These are phyloP conservation scores for Cyclostephanos tholiformis DNA, from an alignment of 108 stramenopile genomes.

Conservation along the genomic window DNA sequence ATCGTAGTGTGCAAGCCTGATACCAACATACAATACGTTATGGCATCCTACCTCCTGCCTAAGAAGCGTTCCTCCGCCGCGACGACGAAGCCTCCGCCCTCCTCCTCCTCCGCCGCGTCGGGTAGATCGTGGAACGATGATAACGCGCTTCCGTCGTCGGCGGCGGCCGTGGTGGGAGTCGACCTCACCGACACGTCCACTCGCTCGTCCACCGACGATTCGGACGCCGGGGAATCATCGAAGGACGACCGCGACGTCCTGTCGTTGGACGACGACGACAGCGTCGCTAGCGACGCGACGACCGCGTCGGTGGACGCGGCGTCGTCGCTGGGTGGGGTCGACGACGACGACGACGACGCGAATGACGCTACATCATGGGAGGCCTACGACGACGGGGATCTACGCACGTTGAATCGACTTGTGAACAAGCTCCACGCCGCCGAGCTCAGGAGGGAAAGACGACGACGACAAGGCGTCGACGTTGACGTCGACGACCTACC, in stretches of 20 bases:
- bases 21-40: neutral
- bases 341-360: neutral
- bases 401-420: constrained; percentile 13
- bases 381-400: constrained; percentile 15
- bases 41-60: neutral
- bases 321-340: neutral
- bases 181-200: neutral
- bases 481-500: neutral
- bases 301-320: neutral
- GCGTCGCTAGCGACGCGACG: neutral
- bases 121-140: neutral
- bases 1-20: no score
- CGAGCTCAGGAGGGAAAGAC: constrained; percentile 2
- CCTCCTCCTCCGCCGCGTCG: neutral
- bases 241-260: neutral
- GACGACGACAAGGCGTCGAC: neutral
- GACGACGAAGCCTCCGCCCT: neutral
- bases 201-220: neutral
- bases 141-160: neutral
- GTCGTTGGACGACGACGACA: neutral
- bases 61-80: constrained; percentile 6
- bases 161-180: neutral
- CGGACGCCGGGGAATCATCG: neutral
- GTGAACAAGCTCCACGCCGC: constrained; percentile 24
- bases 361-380: neutral